phyloP scores from a whole-genome alignment of 164 flowering plant genomes.

The Stephania cephalantha region DNA sequence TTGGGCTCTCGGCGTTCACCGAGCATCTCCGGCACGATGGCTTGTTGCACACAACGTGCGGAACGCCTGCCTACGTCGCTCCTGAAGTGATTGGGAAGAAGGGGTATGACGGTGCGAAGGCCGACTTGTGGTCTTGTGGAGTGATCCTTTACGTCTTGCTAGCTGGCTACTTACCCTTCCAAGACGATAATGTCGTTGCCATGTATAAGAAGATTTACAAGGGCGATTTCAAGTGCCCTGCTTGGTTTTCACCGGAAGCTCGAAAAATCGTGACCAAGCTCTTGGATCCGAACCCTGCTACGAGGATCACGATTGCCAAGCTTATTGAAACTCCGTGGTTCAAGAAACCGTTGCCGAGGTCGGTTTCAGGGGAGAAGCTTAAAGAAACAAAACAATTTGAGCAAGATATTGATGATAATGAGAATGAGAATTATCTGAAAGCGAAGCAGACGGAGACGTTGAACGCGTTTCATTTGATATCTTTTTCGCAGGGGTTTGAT shows the following conservation, averaged over 20 bases:
- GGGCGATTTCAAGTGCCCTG: constrained; percentile 54
- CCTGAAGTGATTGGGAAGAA: constrained; percentile 51
- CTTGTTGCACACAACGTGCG: constrained; percentile 49
- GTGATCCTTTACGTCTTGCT: constrained; percentile 46
- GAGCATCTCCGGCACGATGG: constrained; percentile 53
- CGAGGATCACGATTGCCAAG: constrained; percentile 34
- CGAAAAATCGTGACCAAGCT: constrained; percentile 35
- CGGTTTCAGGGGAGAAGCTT: neutral
- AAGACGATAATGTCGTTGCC: constrained; percentile 45
- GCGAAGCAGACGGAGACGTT: constrained; percentile 27
- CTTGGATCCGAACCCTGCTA: constrained; percentile 43
- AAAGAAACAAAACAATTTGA: neutral
- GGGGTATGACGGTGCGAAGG: constrained; percentile 55
- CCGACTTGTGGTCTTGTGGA: constrained; percentile 60
- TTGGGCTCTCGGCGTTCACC: constrained; percentile 44
- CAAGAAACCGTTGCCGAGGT: constrained; percentile 29
- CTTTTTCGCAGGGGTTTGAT: constrained; percentile 48
- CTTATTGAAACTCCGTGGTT: constrained; percentile 49
- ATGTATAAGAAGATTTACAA: constrained; percentile 50
- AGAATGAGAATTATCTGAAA: constrained; percentile 1
- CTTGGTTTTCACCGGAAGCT: constrained; percentile 50
- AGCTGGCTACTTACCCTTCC: constrained; percentile 51
- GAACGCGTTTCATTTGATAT: constrained; percentile 53
- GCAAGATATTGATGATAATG: neutral
- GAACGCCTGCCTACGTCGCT: constrained; percentile 59